phyloP scores from a whole-genome alignment of 2,329 filamentous ascomycete species.

The Claviceps capensis region DNA sequence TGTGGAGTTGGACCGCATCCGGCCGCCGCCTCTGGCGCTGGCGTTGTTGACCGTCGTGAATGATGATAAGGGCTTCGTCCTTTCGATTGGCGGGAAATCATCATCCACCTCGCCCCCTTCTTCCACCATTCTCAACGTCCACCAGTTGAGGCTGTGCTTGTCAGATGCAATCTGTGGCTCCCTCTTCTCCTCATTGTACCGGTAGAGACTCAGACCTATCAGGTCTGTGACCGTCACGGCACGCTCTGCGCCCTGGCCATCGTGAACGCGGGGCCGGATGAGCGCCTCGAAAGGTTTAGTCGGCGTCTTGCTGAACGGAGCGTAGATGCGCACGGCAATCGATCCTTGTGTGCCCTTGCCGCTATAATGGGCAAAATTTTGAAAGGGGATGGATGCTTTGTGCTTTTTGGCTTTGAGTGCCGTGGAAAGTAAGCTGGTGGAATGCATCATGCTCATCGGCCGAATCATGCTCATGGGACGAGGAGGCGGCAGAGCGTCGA shows the following conservation, averaged over 20 bases:
- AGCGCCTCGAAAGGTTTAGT: conserved; percentile 57
- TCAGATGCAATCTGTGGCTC: conserved; percentile 51
- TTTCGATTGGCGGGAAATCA: conserved; percentile 66
- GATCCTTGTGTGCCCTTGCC: conserved; percentile 69
- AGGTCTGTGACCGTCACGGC: conserved; percentile 63
- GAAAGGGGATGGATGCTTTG: conserved; percentile 57
- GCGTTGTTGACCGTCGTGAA: conserved; percentile 77
- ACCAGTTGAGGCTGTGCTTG: conserved; percentile 67
- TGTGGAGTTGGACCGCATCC: conserved; percentile 55
- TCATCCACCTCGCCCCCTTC: conserved; percentile 76
- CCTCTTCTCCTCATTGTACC: conserved; percentile 63
- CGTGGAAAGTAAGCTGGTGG: conserved; percentile 57
- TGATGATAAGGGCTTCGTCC: conserved; percentile 59
- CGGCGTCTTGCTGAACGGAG: conserved; percentile 52
- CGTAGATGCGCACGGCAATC: conserved; percentile 64
- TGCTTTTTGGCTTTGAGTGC: conserved; percentile 59
- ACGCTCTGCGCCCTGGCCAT: conserved; percentile 46
- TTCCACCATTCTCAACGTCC: conserved; percentile 72
- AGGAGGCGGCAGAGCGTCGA: conserved; percentile 57
- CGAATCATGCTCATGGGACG: conserved; percentile 51
- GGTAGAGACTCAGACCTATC: conserved; percentile 67
- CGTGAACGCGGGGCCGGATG: conserved; percentile 54
- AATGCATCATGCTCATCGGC: conserved; percentile 53
- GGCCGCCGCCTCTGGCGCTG: conserved; percentile 49
- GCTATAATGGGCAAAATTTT: conserved; percentile 61